Evolutionary conservation across 2,329 filamentous ascomycete species (phyloP).

Genomic region (Thelonectria discophora): DNA sequence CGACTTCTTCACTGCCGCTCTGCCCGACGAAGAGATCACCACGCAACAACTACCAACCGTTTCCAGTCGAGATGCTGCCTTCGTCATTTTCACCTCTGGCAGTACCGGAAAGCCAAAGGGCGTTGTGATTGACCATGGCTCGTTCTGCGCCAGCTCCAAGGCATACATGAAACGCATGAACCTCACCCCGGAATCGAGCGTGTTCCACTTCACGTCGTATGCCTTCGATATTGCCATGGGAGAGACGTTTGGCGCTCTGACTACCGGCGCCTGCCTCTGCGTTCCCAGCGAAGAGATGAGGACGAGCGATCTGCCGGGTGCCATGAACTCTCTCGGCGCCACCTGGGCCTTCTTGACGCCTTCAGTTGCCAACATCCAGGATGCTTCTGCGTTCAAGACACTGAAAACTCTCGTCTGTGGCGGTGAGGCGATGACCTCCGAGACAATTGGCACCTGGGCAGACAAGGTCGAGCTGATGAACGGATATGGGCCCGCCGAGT

Average conservation of each 20-base stretch:
- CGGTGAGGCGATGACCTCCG: conserved; percentile 27
- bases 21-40: background rate
- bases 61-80: conserved; percentile 2
- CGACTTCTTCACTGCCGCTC: background rate
- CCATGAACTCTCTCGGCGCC: conserved; percentile 18
- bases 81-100: conserved; percentile 62
- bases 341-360: conserved; percentile 32
- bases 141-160: conserved; percentile 3
- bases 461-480: conserved; percentile 31
- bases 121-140: conserved; percentile 53
- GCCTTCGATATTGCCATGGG: conserved; percentile 26
- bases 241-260: conserved; percentile 22
- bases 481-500: conserved; percentile 38
- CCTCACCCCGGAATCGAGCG: conserved; percentile 10
- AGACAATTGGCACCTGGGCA: conserved; percentile 2
- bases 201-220: conserved; percentile 31
- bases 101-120: conserved; percentile 65
- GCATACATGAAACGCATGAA: conserved; percentile 14
- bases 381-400: conserved; percentile 14
- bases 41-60: background rate
- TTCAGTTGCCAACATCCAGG: conserved; percentile 25
- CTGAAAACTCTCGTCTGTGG: conserved; percentile 31
- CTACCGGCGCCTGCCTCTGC: conserved; percentile 22
- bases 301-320: conserved; percentile 20
- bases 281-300: conserved; percentile 19